These are phyloP conservation scores for Gryganskiella cystojenkinii DNA, from an alignment of 192 early-diverging fungal genomes.

Conservation along the genomic window DNA sequence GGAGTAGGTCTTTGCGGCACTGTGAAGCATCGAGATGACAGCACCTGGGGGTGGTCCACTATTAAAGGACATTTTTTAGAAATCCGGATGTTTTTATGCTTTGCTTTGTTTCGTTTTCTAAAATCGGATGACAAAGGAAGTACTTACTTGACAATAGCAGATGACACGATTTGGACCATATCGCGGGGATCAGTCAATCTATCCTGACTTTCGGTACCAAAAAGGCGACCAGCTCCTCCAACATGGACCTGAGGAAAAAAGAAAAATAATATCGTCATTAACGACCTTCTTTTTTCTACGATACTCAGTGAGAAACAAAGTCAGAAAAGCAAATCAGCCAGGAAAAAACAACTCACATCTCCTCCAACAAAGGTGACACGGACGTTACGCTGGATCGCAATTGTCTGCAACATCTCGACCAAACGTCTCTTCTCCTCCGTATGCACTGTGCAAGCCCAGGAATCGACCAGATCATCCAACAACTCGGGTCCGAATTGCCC, in stretches of 20 bases:
- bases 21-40: constrained; percentile 74
- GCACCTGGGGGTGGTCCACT: constrained; percentile 74
- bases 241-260: constrained; percentile 62
- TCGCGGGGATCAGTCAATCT: constrained; percentile 71
- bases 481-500: constrained; percentile 88
- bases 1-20: constrained; percentile 62
- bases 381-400: constrained; percentile 65
- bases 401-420: constrained; percentile 71
- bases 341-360: constrained; percentile 70
- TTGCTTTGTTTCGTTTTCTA: background rate
- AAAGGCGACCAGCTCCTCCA: constrained; percentile 72
- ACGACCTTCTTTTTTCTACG: no score
- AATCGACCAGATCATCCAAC: constrained; percentile 79
- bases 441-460: constrained; percentile 69
- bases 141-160: constrained; percentile 82
- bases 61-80: background rate
- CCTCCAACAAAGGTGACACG: constrained; percentile 86
- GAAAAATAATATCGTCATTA: background rate
- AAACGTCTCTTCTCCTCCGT: constrained; percentile 74
- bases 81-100: background rate
- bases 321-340: background rate
- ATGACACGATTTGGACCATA: constrained; percentile 86
- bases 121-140: background rate
- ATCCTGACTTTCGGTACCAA: constrained; percentile 62
- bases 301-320: no score